These are phyloP conservation scores for Mucor plumbeus DNA, from an alignment of 371 early-diverging fungal species.

Conservation along the genomic window DNA sequence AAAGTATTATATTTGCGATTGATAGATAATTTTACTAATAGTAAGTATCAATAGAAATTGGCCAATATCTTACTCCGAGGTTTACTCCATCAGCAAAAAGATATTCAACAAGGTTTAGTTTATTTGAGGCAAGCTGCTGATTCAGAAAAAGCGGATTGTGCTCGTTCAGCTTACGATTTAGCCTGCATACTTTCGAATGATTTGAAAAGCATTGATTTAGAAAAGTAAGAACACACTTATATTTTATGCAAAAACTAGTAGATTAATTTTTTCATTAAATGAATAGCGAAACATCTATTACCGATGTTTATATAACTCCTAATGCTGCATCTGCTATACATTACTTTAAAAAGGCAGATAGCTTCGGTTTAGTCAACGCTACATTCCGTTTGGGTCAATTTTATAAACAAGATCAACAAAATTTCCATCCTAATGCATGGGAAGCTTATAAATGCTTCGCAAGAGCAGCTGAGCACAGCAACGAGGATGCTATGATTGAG, in stretches of 20 bases:
- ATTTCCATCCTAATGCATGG: conserved; percentile 15
- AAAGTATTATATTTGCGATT: conserved; percentile 18
- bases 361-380: conserved; percentile 30
- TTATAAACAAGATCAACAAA: conserved; percentile 28
- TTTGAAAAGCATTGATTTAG: conserved; percentile 31
- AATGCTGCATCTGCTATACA: conserved; percentile 29
- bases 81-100: conserved; percentile 34
- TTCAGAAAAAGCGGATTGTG: conserved; percentile 29
- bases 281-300: conserved; percentile 4
- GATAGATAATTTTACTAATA: neutral
- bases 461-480: conserved; percentile 42
- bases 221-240: conserved; percentile 23
- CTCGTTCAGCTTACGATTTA: conserved; percentile 43
- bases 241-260: neutral
- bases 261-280: neutral
- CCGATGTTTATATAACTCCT: neutral
- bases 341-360: conserved; percentile 40
- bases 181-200: conserved; percentile 46
- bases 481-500: conserved; percentile 43
- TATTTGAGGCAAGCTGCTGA: conserved; percentile 46
- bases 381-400: conserved; percentile 36
- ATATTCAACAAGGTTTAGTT: conserved; percentile 32
- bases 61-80: conserved; percentile 41
- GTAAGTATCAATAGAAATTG: conserved; percentile 34
- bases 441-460: conserved; percentile 40